A percentile compares a stretch with the other conserved stretches of the same genome.
phyloP scores from a whole-genome alignment of 2,329 filamentous ascomycete species.

The Huntiella moniliformis region DNA sequence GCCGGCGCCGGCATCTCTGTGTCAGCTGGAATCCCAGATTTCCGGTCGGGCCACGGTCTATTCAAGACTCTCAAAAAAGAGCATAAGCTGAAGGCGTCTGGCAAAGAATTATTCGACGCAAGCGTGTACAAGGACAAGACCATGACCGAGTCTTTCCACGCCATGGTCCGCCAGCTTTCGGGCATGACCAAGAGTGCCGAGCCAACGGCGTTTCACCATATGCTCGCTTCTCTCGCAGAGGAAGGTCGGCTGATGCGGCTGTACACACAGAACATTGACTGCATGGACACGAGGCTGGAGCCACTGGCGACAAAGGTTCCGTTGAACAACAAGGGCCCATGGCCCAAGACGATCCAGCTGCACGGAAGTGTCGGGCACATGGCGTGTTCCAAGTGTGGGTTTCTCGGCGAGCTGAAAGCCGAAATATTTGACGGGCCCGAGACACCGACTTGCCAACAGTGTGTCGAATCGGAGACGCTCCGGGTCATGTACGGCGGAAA shows the following conservation, averaged over 20 bases:
- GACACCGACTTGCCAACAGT: conserved; percentile 60
- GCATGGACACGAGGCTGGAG: conserved; percentile 68
- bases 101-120: conserved; percentile 91
- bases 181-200: conserved; percentile 56
- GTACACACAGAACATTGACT: conserved; percentile 95
- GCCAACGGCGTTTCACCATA: conserved; percentile 80
- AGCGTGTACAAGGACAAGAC: conserved; percentile 88
- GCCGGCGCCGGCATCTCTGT: conserved; percentile 95
- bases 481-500: conserved; percentile 63
- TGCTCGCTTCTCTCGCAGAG: conserved; percentile 73
- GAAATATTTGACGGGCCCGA: conserved; percentile 68
- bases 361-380: conserved; percentile 90
- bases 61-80: conserved; percentile 72
- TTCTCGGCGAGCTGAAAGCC: conserved; percentile 57
- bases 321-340: conserved; percentile 64
- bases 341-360: conserved; percentile 83
- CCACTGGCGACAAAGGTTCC: conserved; percentile 69
- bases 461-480: conserved; percentile 54
- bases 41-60: conserved; percentile 75
- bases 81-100: conserved; percentile 74
- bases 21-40: conserved; percentile 90
- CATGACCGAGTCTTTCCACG: conserved; percentile 79
- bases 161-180: conserved; percentile 84
- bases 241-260: conserved; percentile 76
- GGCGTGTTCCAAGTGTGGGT: conserved; percentile 84